Evolutionary conservation across 164 flowering plant genomes (phyloP), one percentile per base, ranked within the genome.

Genomic region (Berberis thunbergii): DNA sequence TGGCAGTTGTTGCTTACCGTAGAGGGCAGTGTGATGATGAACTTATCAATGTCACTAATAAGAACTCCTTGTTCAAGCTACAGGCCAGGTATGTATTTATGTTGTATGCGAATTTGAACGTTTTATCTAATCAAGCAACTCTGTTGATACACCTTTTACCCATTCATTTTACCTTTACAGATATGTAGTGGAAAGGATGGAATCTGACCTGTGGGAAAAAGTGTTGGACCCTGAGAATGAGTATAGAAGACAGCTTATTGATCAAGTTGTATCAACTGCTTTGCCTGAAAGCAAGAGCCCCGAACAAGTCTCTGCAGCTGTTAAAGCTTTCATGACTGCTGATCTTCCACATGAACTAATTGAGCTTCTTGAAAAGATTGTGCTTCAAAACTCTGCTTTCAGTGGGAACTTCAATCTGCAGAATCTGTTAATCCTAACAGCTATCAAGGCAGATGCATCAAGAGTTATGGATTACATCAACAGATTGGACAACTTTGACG

Each of bases 251-350:
- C 91, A 88, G 78, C 89, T 95, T 43, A 95, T 95, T 74, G 99
- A 95, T 81, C 99, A 95, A 79, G 99, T 95, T 75, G 99, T 95
- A 43, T 26, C 26, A 26, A 95, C 99, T 69, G 99, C 99, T 69
- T 73, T 95, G 78, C 99, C 99, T 58, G 99, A 95, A 72, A 91
- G 98, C 91, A 91, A 91, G 84, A 91, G 97, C 74, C 98, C 99
- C 3, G 99, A 95, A 64, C 98, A 95, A 79, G 99, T 95, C 57
- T 95, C 98, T 74, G 97, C 98, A 6, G 91, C 99, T 70, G 98
- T 95, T 61, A 95, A 95, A 68, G 98, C 99, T 65, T 95, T 95
- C 72, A 95, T 95, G 99, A 92, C 97, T 58, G 99, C 99, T 69
- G 99, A 95, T 78, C 88, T 95, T 52, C 99, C 99, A 13, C 99